Conservation (phyloP, 2,329 filamentous ascomycete species). For the Xylariales sp. region DNA sequence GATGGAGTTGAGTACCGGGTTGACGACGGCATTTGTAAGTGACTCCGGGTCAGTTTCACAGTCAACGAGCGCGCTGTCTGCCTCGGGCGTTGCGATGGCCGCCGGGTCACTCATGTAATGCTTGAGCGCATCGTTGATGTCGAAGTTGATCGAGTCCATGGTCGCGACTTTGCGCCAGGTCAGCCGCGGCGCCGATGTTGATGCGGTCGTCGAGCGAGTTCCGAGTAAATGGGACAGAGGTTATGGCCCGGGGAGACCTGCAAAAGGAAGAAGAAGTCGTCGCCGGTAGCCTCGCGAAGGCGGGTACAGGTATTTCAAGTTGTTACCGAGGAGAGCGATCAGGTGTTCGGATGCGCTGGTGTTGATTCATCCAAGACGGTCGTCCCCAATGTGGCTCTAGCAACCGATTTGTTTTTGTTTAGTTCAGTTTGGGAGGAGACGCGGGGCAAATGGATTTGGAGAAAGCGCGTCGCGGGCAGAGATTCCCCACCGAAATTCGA, state of each 20-base stretch:
- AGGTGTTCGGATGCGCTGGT: no score
- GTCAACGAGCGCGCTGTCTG: conserved; percentile 75
- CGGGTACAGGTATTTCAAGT: no score
- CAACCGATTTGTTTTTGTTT: conserved; percentile 29
- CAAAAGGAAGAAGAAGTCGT: no score
- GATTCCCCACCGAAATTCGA: not conserved
- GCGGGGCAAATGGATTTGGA: conserved; percentile 12
- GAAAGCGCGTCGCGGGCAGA: not conserved
- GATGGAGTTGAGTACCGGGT: conserved; percentile 83
- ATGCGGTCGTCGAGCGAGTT: not conserved
- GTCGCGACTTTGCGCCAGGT: conserved; percentile 17
- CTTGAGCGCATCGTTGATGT: conserved; percentile 95
- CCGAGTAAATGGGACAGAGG: no score
- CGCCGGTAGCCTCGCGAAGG: no score
- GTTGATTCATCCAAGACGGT: no score
- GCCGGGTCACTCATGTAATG: conserved; percentile 92
- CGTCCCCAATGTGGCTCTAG: conserved; percentile 9
- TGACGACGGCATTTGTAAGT: conserved; percentile 73
- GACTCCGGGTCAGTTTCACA: conserved; percentile 89
- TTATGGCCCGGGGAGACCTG: no score
- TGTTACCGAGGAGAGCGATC: no score
- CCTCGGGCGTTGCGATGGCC: conserved; percentile 79
- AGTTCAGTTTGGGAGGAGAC: conserved; percentile 14
- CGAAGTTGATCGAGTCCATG: conserved; percentile 79
- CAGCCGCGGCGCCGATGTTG: not conserved